These are phyloP conservation scores for Salvia hispanica DNA, from an alignment of 257 asterid species.

Conservation along the genomic window DNA sequence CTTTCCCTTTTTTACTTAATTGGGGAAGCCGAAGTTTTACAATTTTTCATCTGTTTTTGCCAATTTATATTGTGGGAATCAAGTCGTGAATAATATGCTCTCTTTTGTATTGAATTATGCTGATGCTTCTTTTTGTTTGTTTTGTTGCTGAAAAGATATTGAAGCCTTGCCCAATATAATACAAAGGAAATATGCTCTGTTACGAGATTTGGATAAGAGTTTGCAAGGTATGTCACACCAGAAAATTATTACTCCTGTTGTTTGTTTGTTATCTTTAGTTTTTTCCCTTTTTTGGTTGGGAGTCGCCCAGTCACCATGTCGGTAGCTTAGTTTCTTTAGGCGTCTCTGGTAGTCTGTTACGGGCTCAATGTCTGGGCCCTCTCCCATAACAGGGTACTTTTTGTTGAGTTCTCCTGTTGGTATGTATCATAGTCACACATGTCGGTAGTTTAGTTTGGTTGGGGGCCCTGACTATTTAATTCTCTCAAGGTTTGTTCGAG, in stretches of 20 bases:
- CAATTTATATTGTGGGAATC: background rate
- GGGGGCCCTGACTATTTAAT: no score
- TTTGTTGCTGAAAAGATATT: slow-evolving; percentile 52
- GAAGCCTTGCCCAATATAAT: slow-evolving; percentile 83
- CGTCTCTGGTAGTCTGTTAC: no score
- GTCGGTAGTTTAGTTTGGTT: no score
- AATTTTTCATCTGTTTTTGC: background rate
- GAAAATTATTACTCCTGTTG: background rate
- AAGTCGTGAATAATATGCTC: background rate
- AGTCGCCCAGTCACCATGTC: no score
- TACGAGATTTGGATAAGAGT: slow-evolving; percentile 88
- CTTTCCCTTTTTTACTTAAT: background rate
- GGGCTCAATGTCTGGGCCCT: no score
- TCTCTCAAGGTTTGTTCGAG: no score
- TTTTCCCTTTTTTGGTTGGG: no score
- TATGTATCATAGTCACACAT: no score
- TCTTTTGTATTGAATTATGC: background rate
- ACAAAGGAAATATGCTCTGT: slow-evolving; percentile 75
- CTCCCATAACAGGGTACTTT: no score
- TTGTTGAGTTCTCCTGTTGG: no score
- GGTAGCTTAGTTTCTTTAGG: no score
- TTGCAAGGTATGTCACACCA: slow-evolving; percentile 60
- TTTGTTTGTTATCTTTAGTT: background rate
- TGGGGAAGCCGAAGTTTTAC: slow-evolving; percentile 11
- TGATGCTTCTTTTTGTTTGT: slow-evolving; percentile 8